These are phyloP conservation scores for Calamus simplicifolius DNA, from an alignment of 176 grass and related monocot genomes.

Conservation along the genomic window DNA sequence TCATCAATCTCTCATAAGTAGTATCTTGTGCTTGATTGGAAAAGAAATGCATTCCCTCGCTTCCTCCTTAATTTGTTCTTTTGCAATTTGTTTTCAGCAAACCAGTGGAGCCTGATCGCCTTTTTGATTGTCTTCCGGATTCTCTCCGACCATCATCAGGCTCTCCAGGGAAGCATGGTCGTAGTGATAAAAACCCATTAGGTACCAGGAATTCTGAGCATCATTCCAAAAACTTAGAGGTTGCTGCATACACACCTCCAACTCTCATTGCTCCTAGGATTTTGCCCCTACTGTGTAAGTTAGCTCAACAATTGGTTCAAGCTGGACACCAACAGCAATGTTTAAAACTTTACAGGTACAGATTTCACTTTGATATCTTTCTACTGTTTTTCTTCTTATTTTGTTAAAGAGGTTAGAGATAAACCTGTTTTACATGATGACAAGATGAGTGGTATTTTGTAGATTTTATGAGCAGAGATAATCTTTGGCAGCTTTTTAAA, in stretches of 20 bases:
- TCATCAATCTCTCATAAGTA: too few relatives aligned
- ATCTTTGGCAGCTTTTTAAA: too few relatives aligned
- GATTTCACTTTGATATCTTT: too few relatives aligned
- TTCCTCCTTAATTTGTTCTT: background rate
- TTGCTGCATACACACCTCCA: constrained; percentile 64
- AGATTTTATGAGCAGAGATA: too few relatives aligned
- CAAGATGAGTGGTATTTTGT: too few relatives aligned
- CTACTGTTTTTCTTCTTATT: too few relatives aligned
- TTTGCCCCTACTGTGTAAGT: constrained; percentile 79
- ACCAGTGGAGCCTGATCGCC: constrained; percentile 80
- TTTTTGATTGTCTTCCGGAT: constrained; percentile 89
- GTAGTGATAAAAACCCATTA: constrained; percentile 41
- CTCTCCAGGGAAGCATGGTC: constrained; percentile 30
- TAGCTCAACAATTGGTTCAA: constrained; percentile 85
- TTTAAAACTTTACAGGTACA: constrained; percentile 77
- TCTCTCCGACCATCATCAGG: constrained; percentile 64
- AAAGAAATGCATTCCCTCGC: background rate
- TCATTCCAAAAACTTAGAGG: constrained; percentile 36
- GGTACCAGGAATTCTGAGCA: constrained; percentile 29
- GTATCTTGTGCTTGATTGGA: too few relatives aligned
- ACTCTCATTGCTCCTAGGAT: constrained; percentile 75
- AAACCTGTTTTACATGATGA: too few relatives aligned
- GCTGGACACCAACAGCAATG: constrained; percentile 76
- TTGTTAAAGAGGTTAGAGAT: too few relatives aligned
- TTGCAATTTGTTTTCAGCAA: constrained; percentile 47